These are phyloP conservation scores for Amanita phalloides DNA, from an alignment of 768 basidiomycete genomes.

Conservation along the genomic window DNA sequence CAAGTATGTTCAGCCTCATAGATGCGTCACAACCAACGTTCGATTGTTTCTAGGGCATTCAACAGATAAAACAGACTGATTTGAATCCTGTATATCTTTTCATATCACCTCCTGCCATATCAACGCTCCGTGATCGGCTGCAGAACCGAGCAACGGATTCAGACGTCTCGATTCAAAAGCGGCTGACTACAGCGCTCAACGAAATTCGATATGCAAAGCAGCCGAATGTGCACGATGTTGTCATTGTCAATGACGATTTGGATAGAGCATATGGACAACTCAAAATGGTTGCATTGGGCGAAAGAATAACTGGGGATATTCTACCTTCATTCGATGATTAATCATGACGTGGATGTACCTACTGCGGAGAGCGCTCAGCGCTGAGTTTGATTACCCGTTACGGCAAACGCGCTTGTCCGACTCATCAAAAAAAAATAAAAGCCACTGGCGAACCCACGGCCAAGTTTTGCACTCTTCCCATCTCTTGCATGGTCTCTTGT, in stretches of 20 bases:
- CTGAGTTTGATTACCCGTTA: background rate
- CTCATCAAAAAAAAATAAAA: too few species aligned
- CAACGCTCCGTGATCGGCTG: conserved; percentile 60
- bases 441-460: too few species aligned
- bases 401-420: background rate
- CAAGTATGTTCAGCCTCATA: conserved; percentile 46
- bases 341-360: background rate
- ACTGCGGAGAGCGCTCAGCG: too few species aligned
- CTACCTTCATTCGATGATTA: conserved; percentile 59
- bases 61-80: conserved; percentile 76
- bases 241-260: conserved; percentile 87
- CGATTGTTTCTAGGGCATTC: conserved; percentile 59
- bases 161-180: conserved; percentile 57
- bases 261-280: conserved; percentile 76
- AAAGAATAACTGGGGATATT: conserved; percentile 43
- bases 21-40: background rate
- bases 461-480: background rate
- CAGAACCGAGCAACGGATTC: conserved; percentile 78
- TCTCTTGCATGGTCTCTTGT: conserved; percentile 31
- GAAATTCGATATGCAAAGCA: conserved; percentile 83
- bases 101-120: conserved; percentile 78
- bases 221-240: conserved; percentile 61
- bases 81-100: conserved; percentile 86
- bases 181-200: conserved; percentile 64
- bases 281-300: conserved; percentile 65